phyloP scores from a whole-genome alignment of 306 rosid species.

The Cyclanthera cordifolia region DNA sequence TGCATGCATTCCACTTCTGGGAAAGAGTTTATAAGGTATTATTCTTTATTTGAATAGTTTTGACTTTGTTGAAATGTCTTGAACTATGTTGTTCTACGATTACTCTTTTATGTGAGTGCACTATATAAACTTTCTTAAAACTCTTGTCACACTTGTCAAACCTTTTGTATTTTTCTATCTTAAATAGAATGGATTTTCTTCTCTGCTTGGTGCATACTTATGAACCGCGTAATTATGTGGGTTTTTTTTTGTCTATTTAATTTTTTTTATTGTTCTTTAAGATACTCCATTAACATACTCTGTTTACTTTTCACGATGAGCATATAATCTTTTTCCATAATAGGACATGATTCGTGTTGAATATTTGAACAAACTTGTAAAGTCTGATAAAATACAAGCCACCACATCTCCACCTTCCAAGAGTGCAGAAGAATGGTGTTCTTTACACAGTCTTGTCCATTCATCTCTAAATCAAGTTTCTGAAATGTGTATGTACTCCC shows the following conservation, averaged over 20 bases:
- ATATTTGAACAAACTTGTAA: conserved; percentile 41
- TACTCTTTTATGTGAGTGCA: too few species aligned
- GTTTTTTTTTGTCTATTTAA: too few species aligned
- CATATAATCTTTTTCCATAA: conserved; percentile 16
- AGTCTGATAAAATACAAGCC: conserved; percentile 28
- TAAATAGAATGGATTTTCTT: too few species aligned
- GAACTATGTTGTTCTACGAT: too few species aligned
- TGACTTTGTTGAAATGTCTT: neutral
- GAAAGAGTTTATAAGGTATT: conserved; percentile 69
- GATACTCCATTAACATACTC: too few species aligned
- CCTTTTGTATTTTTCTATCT: too few species aligned
- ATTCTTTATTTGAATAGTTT: conserved; percentile 11
- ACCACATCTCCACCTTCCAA: conserved; percentile 20
- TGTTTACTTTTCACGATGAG: neutral
- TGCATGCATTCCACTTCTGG: conserved; percentile 83
- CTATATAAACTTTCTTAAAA: too few species aligned
- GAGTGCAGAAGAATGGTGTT: conserved; percentile 72
- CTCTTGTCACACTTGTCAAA: too few species aligned
- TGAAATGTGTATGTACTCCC: conserved; percentile 51
- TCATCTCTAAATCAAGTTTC: conserved; percentile 57
- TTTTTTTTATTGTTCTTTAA: too few species aligned
- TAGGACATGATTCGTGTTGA: conserved; percentile 54
- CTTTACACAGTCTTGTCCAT: conserved; percentile 50
- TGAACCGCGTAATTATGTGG: too few species aligned
- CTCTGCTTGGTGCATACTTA: too few species aligned